Percentiles rank a stretch among this genome's conserved stretches.
These are phyloP conservation scores for Dioscorea cayenensis DNA, from an alignment of 116 monocot genomes.

Conservation along the genomic window DNA sequence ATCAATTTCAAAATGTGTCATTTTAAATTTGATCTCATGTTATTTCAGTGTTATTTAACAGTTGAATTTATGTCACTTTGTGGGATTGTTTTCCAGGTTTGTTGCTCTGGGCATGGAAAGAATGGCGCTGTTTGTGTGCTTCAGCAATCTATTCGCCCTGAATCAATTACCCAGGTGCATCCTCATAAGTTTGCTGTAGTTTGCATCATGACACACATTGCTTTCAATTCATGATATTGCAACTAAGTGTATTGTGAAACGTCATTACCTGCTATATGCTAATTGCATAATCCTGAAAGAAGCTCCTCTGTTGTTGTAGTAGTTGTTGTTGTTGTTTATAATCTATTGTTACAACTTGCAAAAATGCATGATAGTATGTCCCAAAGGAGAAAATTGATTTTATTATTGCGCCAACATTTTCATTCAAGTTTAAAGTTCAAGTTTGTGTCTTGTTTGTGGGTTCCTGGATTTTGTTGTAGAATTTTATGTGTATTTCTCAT, in stretches of 20 bases:
- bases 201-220: neutral
- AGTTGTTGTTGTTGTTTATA: too few relatives aligned
- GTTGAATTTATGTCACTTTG: neutral
- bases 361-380: too few relatives aligned
- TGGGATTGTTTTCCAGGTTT: slow-evolving; percentile 50
- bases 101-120: slow-evolving; percentile 95
- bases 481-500: slow-evolving; percentile 8
- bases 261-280: too few relatives aligned
- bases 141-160: slow-evolving; percentile 92
- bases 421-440: neutral
- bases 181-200: neutral
- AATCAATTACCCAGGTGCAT: slow-evolving; percentile 84
- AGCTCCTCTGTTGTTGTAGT: too few relatives aligned
- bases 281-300: too few relatives aligned
- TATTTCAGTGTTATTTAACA: neutral
- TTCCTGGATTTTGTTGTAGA: neutral
- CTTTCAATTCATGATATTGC: too few relatives aligned
- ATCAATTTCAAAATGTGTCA: too few relatives aligned
- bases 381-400: too few relatives aligned
- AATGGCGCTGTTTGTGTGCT: slow-evolving; percentile 91
- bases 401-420: too few relatives aligned
- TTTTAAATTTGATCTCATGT: too few relatives aligned
- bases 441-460: neutral
- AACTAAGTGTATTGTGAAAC: too few relatives aligned
- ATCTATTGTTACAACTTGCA: too few relatives aligned